Evolutionary conservation across 2,329 filamentous ascomycete genomes (phyloP), one percentile per base, ranked within the genome.

Genomic region (Purpureocillium lavendulum): DNA sequence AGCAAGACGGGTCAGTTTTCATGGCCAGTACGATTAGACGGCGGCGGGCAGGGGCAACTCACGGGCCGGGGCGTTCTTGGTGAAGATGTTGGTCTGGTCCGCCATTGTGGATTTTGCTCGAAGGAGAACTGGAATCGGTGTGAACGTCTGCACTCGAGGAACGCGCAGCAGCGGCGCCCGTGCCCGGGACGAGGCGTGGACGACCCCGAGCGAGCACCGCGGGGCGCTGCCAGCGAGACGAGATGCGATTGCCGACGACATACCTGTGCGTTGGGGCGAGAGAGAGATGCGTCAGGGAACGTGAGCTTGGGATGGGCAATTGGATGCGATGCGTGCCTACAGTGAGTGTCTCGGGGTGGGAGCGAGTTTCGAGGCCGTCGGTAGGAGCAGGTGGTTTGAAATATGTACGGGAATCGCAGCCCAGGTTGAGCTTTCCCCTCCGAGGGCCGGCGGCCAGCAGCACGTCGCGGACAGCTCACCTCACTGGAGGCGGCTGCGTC

Each of bases 11-110:
- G 24, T 41, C 33, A 41, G 43, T 17, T 10, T 50, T 21, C 26
- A 13, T n/a, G 5, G 30, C 31, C 30, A 17, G 30, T n/a, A n/a
- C n/a, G n/a, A 21, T 12, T n/a, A n/a, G 13, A 30, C 6, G 24
- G 8, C 28, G 24, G 10, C 16, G 35, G 11, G 15, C 14, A 18
- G 15, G 29, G 3, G 11, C 14, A 8, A 70, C 74, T 60, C 61
- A 78, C 75, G 69, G 52, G 70, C 65, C 48, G 75, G 71, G 48
- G 75, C 76, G 50, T 79, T 67, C 64, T 75, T 73, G 60, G 72
- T 73, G 57, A 73, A 71, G 50, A 82, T 57, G 45, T 70, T 63
- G 49, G 61, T 60, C 55, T 66, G 67, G 55, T 70, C 65, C 41
- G 68, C 62, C 61, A 69, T 70, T 44, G 54, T 66, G 56, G 63